Evolutionary conservation across 108 stramenopile genomes (phyloP).

Genomic region (Nitzschia inconspicua): DNA sequence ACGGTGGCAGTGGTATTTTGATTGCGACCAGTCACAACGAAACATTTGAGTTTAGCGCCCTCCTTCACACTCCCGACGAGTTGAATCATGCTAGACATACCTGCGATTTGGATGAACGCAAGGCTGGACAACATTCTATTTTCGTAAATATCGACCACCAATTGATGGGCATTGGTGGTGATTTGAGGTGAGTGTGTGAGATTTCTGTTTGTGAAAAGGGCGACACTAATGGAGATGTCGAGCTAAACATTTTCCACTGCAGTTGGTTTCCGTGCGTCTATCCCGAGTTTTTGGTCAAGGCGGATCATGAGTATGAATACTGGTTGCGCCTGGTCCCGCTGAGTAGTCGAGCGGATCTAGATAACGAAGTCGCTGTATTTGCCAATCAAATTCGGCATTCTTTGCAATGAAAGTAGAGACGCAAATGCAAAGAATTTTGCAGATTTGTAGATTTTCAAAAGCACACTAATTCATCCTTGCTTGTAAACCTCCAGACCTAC

Average conservation of each 20-base stretch:
- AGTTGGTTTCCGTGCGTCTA: constrained; percentile 59
- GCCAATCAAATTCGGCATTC: too few relatives aligned
- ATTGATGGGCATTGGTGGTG: constrained; percentile 58
- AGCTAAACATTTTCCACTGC: neutral
- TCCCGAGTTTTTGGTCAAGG: constrained; percentile 31
- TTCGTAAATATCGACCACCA: constrained; percentile 48
- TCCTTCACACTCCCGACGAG: constrained; percentile 31
- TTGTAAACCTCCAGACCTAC: too few relatives aligned
- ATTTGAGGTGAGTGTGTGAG: constrained; percentile 15
- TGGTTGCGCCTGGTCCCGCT: too few relatives aligned
- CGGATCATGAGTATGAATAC: constrained; percentile 25
- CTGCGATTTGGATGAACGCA: constrained; percentile 25
- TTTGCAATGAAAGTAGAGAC: too few relatives aligned
- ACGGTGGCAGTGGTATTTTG: constrained; percentile 21
- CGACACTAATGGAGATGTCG: too few relatives aligned
- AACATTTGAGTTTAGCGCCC: constrained; percentile 38
- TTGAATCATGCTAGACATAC: constrained; percentile 48
- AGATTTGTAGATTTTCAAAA: too few relatives aligned
- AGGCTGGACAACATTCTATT: constrained; percentile 33
- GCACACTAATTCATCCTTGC: too few relatives aligned
- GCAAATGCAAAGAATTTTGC: too few relatives aligned
- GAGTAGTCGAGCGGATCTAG: too few relatives aligned
- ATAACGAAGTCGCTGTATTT: too few relatives aligned
- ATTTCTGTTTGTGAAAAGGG: neutral
- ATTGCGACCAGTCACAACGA: neutral